Base-by-base conservation (phyloP, 1,284 basidiomycete species). In the Phenoliferia sp. region DNA sequence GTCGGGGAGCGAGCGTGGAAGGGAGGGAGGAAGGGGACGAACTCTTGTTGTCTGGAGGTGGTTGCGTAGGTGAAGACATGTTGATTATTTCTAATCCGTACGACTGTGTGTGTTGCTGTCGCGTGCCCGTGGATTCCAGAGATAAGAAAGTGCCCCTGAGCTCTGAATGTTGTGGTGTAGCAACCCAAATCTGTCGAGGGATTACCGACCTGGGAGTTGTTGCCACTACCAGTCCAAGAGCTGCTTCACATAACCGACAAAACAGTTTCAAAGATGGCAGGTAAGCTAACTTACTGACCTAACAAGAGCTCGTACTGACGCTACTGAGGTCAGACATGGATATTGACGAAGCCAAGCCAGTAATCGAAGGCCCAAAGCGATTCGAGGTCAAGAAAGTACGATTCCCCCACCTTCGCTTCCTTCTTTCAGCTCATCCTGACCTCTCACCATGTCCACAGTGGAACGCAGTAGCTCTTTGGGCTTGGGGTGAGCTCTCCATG, bases 321-420 rank as follows among this genome's bases (percentile, higher is more conserved):
- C 3, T 15, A 10, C 28, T 55, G n/a, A 2, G 15, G 31, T 22
- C 86, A 65, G 88, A 88, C 65, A 91, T 92, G 90, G 90, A 92
- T 63, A 86, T 92, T 44, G 91, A 93, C 66, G 81, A 57, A 22
- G 28, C 78, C 65, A 64, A 66, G 44, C 36, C 61, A 31, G 48
- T 7, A 16, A 32, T n/a, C 10, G 65, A 64, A 29, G 59, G 31
- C 29, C 70, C 92, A 81, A 86, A 88, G 76, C 81, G 89, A 71
- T 96, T 96, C 76, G 93, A 96, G 80, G 93, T 96, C 71, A 96
- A 95, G 84, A 95, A 95, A 89, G 93, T 94, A 69, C 65, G 82
- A 66, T 55, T 22, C 44, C 44, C 34, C 52, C 22, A 16, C 22
- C 3, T 34, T 64, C 48, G 52, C 65, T 58, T 56, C 39, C 28